These are phyloP conservation scores for Oropetium thomaeum DNA, from an alignment of 176 grass and related monocot genomes.

Conservation along the genomic window DNA sequence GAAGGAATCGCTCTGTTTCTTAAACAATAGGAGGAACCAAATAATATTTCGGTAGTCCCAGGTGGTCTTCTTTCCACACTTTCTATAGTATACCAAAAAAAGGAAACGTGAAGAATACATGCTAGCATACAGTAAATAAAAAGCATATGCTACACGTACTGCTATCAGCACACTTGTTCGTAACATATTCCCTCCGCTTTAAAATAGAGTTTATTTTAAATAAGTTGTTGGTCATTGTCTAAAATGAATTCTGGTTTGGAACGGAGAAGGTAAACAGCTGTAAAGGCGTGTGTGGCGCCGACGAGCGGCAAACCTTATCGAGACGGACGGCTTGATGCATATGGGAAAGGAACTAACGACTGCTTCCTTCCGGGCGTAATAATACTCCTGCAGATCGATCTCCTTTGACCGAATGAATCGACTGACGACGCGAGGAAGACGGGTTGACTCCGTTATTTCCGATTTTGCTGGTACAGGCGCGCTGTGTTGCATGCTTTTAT, in stretches of 20 bases:
- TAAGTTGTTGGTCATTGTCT: too few species aligned
- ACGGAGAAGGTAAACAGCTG: background rate
- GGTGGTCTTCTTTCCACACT: background rate
- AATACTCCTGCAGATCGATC: background rate
- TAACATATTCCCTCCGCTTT: too few species aligned
- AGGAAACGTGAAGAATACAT: background rate
- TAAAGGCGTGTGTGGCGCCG: background rate
- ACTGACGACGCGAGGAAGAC: background rate
- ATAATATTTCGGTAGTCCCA: too few species aligned
- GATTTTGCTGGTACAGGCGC: background rate
- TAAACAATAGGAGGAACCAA: too few species aligned
- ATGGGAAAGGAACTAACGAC: background rate
- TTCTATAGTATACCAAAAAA: background rate
- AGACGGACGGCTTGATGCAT: background rate
- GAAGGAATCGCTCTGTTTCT: background rate
- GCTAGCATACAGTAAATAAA: too few species aligned
- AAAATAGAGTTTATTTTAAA: too few species aligned
- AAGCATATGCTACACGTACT: background rate
- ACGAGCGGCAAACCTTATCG: background rate
- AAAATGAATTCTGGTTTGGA: too few species aligned
- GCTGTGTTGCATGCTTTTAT: too few species aligned
- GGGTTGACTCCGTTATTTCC: background rate
- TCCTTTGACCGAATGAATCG: background rate
- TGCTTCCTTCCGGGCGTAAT: background rate
- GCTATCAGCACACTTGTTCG: background rate